Percentiles rank a stretch among this genome's conserved stretches.
phyloP scores from a whole-genome alignment of 1,284 basidiomycete genomes.

The Pseudomicrostroma phylloplanum region DNA sequence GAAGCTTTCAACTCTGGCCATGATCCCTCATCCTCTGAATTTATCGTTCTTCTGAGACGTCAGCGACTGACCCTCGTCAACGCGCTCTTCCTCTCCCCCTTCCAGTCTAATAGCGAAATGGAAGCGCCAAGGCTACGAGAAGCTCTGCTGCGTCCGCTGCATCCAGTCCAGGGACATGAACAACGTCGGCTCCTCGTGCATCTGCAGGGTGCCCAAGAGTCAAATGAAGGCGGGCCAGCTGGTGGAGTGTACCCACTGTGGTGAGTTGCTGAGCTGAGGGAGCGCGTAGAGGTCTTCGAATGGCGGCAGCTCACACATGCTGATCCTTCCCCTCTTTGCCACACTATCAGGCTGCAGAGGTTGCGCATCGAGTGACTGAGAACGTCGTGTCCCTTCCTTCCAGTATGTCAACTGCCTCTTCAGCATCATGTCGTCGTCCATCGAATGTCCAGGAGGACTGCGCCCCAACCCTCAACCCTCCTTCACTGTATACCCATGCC shows the following conservation, averaged over 20 bases:
- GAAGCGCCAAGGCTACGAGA: conserved; percentile 98
- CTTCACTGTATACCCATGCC: too few species aligned
- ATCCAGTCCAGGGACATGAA: conserved; percentile 99
- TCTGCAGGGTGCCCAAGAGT: conserved; percentile 93
- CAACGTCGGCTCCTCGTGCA: conserved; percentile 97
- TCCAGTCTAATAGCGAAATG: conserved; percentile 92
- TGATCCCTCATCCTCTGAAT: too few species aligned
- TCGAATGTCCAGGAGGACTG: too few species aligned
- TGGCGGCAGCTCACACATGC: background rate
- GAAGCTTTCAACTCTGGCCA: too few species aligned
- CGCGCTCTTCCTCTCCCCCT: background rate
- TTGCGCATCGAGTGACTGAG: conserved; percentile 7
- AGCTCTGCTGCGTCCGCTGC: conserved; percentile 91
- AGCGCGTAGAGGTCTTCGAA: background rate
- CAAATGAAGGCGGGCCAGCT: conserved; percentile 81
- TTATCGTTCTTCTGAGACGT: background rate
- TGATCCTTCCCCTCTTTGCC: background rate
- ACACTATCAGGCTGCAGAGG: background rate
- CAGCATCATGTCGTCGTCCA: too few species aligned
- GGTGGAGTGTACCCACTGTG: conserved; percentile 93
- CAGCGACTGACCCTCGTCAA: background rate
- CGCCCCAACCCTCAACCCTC: too few species aligned
- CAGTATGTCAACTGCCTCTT: too few species aligned
- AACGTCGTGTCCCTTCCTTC: too few species aligned
- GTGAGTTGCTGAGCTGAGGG: conserved; percentile 6